Base-by-base conservation (phyloP, 106 monocot genomes). In the Hemerocallis citrina region DNA sequence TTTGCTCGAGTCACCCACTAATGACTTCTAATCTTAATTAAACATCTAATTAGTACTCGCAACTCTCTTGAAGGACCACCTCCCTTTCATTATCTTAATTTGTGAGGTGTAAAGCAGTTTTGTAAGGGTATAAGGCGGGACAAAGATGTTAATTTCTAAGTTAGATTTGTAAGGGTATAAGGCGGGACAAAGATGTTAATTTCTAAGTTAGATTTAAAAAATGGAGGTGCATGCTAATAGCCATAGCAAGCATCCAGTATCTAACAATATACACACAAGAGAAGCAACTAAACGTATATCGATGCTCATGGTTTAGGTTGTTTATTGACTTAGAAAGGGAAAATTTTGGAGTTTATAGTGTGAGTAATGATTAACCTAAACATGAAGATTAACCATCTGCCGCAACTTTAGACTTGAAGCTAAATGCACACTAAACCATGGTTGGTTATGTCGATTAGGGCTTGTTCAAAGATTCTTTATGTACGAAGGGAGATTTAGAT, bases 371-470 rank as follows among this genome's bases (percentile, higher is more conserved):
- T 50, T 50, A 50, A 27, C 50, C 23, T 47, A 47, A 47, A 14
- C 11, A 20, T 22, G 48, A 9, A 1, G 11, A 41, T 13, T 27
- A 50, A 9, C 13, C 25, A 12, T 27, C 25, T 12, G 50, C 50
- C 50, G 50, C 50, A 50, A 50, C 50, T 50, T 50, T 50, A 25
- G 50, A 50, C 50, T 50, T 50, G 45, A 50, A 12, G 23, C 50
- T 50, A 3, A 50, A 50, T 27, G 23, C 47, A 47, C 50, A 50
- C 11, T 27, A 25, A 27, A 47, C 5, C 47, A 47, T 47, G 47
- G 20, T 22, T 47, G 47, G 20, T 22, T 22, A 1, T 47, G 17
- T 21, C 23, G 6, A 47, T 22, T 23, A 21, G 22, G 23, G 41
- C 41, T 1, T 45, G 16, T 3, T 17, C 4, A 3, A 17, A 45